Evolutionary conservation across 2,329 filamentous ascomycete species (phyloP).

Genomic region (Epichloe sp.): DNA sequence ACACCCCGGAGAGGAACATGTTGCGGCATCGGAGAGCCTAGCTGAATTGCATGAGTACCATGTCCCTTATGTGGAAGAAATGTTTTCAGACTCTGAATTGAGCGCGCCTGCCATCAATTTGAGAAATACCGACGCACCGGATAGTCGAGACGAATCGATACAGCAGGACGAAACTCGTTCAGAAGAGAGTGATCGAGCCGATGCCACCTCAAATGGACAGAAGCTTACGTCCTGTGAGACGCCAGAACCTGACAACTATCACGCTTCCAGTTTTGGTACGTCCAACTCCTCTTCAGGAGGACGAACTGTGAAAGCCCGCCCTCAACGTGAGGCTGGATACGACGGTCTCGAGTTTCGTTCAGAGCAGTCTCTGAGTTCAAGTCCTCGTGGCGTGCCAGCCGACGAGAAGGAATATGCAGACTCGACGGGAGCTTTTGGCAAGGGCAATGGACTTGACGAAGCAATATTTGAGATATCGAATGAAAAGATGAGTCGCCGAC

Average conservation of each 20-base stretch:
- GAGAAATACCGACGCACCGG: not conserved
- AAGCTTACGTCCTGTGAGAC: not conserved
- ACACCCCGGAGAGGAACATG: not conserved
- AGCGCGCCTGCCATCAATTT: not conserved
- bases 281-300: not conserved
- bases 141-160: not conserved
- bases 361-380: not conserved
- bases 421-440: not conserved
- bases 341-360: not conserved
- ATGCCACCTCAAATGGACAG: not conserved
- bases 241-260: not conserved
- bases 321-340: not conserved
- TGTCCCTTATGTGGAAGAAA: conserved; percentile 9
- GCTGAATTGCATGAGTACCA: conserved; percentile 5
- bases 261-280: not conserved
- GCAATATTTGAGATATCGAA: not conserved
- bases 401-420: not conserved
- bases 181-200: not conserved
- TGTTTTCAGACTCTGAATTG: not conserved
- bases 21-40: not conserved
- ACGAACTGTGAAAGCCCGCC: not conserved
- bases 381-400: not conserved
- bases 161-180: not conserved
- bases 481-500: not conserved
- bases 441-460: not conserved